Conservation (phyloP, 2,329 filamentous ascomycete genomes). For the Tolypocladium inflatum region DNA sequence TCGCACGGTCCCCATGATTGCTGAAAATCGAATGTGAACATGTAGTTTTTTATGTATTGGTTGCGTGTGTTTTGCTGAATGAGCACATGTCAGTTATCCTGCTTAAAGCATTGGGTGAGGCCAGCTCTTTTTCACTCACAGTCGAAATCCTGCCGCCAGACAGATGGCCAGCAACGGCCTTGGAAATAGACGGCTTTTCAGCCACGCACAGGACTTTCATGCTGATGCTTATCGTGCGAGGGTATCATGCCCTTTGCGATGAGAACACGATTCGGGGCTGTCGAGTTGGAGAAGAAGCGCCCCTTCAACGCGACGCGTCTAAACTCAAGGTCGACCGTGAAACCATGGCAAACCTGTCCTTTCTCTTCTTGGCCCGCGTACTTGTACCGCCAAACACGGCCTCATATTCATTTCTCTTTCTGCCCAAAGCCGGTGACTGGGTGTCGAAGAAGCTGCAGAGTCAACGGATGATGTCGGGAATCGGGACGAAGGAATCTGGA, state of each 20-base stretch:
- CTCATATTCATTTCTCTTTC: background rate
- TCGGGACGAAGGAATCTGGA: background rate
- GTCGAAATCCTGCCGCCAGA: constrained; percentile 64
- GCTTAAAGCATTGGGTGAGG: background rate
- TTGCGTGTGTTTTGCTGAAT: constrained; percentile 57
- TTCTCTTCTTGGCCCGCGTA: background rate
- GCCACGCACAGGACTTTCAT: constrained; percentile 48
- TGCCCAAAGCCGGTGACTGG: background rate
- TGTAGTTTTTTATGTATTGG: constrained; percentile 87
- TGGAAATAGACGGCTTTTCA: constrained; percentile 83
- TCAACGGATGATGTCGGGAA: no score
- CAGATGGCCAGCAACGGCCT: constrained; percentile 83
- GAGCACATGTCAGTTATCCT: constrained; percentile 10
- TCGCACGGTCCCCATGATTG: constrained; percentile 68
- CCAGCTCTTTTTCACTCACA: constrained; percentile 36
- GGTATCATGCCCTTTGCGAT: background rate
- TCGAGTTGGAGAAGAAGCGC: background rate
- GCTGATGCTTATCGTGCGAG: background rate
- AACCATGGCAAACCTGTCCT: background rate
- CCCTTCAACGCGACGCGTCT: background rate
- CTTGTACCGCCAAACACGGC: background rate
- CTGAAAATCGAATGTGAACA: constrained; percentile 82
- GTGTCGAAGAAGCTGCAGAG: background rate
- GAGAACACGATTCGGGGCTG: background rate
- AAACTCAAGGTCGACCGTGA: background rate